Base-by-base conservation (phyloP, 306 rosid species). In the Fagus crenata region DNA sequence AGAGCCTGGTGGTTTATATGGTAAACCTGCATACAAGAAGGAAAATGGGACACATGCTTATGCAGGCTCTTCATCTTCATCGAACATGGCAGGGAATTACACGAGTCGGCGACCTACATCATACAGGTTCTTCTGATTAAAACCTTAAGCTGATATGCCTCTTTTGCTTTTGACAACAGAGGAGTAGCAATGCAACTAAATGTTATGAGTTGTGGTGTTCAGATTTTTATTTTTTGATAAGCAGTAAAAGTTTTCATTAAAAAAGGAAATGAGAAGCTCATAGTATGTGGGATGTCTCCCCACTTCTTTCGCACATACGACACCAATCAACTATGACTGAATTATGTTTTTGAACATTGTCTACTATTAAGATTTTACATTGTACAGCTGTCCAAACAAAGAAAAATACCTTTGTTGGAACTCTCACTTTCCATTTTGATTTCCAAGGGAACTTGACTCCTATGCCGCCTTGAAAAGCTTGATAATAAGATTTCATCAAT, bases 11-110 rank as follows among this genome's bases (percentile, higher is more conserved):
- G 74, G 81, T 67, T 86, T 80, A 63, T 82, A 83, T 82, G 89
- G 87, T 71, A 96, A 83, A 79, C 77, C 96, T 78, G 87, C 69
- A 32, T 80, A 55, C 81, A 96, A 86, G 85, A 96, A 92, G 87
- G 99, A 96, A 82, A 96, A 91, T 49, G 99, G 90, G 83, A 77
- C 83, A 2, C 82, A 83, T 86, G 87, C 89, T 60, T 77, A 78
- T 76, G 82, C 88, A 43, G 92, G 91, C 67, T 86, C 85, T 33
- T 71, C 88, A 14, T 74, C 90, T 70, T 89, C 86, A 32, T 77
- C 87, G 41, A 85, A 72, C 69, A 64, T 80, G 43, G 39, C 71
- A 63, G 98, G 90, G 73, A 87, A 83, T 81, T 85, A 71, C 78
- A 67, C 56, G 55, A 83, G 78, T 76, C 63, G 88, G 56, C 91